Percentiles rank a stretch among this genome's conserved stretches.
These are phyloP conservation scores for Mortierella hygrophila DNA, from an alignment of 192 early-diverging fungal species.

Conservation along the genomic window DNA sequence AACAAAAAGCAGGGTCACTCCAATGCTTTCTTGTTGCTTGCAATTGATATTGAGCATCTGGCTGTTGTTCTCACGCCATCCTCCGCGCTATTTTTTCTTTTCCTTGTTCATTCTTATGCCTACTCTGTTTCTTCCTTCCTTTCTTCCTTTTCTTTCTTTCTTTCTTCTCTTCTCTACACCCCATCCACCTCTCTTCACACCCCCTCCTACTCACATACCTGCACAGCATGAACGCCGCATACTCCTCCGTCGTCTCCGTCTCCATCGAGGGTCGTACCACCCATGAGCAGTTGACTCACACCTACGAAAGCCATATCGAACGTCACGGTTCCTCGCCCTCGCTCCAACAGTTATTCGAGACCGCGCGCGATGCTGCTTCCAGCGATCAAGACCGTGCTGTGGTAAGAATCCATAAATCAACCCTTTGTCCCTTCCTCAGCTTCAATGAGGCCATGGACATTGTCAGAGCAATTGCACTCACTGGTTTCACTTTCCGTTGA, in stretches of 20 bases:
- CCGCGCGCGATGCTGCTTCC: constrained; percentile 32
- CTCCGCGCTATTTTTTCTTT: not conserved
- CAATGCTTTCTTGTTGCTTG: not conserved
- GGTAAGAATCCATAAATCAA: constrained; percentile 8
- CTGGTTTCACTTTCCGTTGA: not conserved
- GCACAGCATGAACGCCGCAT: constrained; percentile 19
- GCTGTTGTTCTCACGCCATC: constrained; percentile 11
- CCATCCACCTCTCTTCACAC: not conserved
- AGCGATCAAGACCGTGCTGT: constrained; percentile 47
- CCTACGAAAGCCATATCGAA: constrained; percentile 26
- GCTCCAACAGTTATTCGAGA: constrained; percentile 41
- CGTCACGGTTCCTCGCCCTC: constrained; percentile 26
- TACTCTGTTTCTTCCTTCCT: not conserved
- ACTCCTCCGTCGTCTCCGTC: constrained; percentile 10
- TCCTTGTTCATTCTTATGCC: not conserved
- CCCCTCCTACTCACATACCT: not conserved
- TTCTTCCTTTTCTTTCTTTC: constrained; percentile 3
- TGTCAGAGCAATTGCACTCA: not conserved
- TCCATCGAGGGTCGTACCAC: not conserved
- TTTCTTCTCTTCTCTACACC: not conserved
- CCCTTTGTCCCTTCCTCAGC: not conserved
- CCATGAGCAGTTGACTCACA: constrained; percentile 16
- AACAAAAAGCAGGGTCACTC: not conserved
- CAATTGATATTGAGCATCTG: not conserved
- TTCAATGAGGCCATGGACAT: not conserved